phyloP scores from a whole-genome alignment of 1,139 yeast genomes.

The Saccharomyces uvarum region DNA sequence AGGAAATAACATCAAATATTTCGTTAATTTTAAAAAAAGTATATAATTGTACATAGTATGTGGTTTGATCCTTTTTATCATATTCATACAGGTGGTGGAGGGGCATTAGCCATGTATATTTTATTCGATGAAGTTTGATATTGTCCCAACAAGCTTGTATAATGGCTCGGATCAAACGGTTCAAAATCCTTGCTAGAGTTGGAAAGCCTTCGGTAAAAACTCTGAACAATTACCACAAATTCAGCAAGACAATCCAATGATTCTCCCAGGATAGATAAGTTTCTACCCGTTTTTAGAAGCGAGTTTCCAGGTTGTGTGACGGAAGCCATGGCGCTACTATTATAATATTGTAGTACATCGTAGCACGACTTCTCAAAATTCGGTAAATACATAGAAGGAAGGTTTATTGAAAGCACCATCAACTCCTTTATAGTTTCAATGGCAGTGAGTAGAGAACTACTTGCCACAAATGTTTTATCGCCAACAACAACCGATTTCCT shows the following conservation, averaged over 20 bases:
- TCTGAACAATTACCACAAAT: constrained; percentile 26
- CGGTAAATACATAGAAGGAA: constrained; percentile 26
- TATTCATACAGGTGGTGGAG: constrained; percentile 27
- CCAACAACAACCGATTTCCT: constrained; percentile 37
- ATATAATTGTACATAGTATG: not conserved
- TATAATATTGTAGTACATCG: constrained; percentile 31
- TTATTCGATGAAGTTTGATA: constrained; percentile 25
- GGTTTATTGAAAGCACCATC: constrained; percentile 28
- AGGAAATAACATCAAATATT: not conserved
- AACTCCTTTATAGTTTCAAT: constrained; percentile 28
- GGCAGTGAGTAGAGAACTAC: constrained; percentile 30
- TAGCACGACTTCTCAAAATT: constrained; percentile 28
- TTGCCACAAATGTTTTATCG: constrained; percentile 38
- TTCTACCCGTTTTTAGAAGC: constrained; percentile 29
- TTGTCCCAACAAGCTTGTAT: constrained; percentile 19
- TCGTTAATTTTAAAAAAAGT: not conserved
- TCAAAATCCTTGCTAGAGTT: constrained; percentile 19
- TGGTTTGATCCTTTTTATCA: not conserved
- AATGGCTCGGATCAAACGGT: constrained; percentile 19
- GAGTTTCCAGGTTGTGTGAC: constrained; percentile 21
- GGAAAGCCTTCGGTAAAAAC: constrained; percentile 24
- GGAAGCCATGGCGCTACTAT: constrained; percentile 26
- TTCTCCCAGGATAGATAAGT: constrained; percentile 36
- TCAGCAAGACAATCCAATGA: constrained; percentile 35
- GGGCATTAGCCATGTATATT: constrained; percentile 29